Percentiles rank a stretch among this genome's conserved stretches.
Evolutionary conservation across 176 grass and related monocot genomes (phyloP).

Genomic region (Hyparrhenia diplandra): DNA sequence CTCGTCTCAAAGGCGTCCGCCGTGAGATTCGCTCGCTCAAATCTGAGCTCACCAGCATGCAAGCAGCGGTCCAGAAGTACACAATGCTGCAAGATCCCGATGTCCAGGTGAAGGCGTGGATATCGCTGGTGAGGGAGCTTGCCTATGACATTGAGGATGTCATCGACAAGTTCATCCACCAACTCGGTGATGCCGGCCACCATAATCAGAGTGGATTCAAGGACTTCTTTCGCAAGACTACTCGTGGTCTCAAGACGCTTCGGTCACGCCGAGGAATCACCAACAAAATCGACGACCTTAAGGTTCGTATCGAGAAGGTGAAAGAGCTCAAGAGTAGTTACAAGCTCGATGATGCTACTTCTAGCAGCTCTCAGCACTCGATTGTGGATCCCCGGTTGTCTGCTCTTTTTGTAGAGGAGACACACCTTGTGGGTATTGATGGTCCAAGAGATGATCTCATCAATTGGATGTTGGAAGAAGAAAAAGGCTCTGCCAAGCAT

Average conservation of each 20-base stretch:
- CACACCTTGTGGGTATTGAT: slow-evolving; percentile 1
- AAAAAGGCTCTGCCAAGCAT: neutral
- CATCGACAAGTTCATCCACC: neutral
- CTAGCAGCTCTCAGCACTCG: neutral
- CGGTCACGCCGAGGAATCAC: neutral
- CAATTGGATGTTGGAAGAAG: neutral
- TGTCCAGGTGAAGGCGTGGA: slow-evolving; percentile 2
- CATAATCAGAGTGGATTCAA: neutral
- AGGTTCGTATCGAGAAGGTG: neutral
- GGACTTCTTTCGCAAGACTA: neutral
- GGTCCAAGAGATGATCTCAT: neutral
- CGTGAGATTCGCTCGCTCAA: neutral
- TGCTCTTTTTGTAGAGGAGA: neutral
- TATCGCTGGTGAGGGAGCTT: slow-evolving; percentile 5
- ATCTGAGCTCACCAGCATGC: neutral
- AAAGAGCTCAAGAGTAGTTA: neutral
- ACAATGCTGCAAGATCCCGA: neutral
- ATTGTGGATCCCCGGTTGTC: neutral
- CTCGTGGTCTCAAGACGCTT: neutral
- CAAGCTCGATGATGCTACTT: neutral
- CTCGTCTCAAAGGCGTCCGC: neutral
- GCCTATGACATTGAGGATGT: neutral
- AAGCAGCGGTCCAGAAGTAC: neutral
- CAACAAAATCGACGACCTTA: neutral
- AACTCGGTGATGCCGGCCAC: neutral